Evolutionary conservation across 2,329 filamentous ascomycete species (phyloP), one percentile per base, ranked within the genome.

Genomic region (Aureobasidium sp.): DNA sequence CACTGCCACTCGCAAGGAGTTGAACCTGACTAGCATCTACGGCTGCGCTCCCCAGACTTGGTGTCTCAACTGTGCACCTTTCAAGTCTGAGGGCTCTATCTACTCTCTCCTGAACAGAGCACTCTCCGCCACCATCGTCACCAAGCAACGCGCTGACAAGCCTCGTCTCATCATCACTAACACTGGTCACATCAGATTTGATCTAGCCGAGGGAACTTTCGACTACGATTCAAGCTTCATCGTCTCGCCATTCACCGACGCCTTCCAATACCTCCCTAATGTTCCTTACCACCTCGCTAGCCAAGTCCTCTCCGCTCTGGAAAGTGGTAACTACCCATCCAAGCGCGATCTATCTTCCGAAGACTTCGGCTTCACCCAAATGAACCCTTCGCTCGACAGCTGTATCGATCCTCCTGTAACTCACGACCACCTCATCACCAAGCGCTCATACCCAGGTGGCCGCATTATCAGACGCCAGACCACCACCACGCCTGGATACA

Each of bases 121-220:
- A 14, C 50, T 63, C 11, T 29, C 48, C 7, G 42, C 62, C 22
- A 63, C 58, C 24, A 61, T 63, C 17, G 29, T 61, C 29, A 63
- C 56, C n/a, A n/a, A 63, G 22, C 48, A 60, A 11, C 35, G 62
- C 29, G 58, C 57, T 14, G 35, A 42, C 19, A 61, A 35, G 27
- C 57, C 58, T 19, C 57, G 84, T 33, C 74, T 86, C 48, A 79
- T 86, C 63, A 77, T 86, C 64, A 78, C 79, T 64, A 87, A 87
- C 71, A 85, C 35, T 31, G 50, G 50, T 29, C 77, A 76, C 35
- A 77, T 87, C 27, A 81, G 84, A 2, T 87, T 86, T 67, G 84
- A 87, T 66, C 71, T 88, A 14, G 77, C 82, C 63, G 78, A 86
- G 70, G 85, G 85, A 0, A 82, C 83, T 0, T 87, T 87, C 68